Evolutionary conservation across 495 filamentous ascomycete species (phyloP).

Genomic region (Penicillium flavigenum): DNA sequence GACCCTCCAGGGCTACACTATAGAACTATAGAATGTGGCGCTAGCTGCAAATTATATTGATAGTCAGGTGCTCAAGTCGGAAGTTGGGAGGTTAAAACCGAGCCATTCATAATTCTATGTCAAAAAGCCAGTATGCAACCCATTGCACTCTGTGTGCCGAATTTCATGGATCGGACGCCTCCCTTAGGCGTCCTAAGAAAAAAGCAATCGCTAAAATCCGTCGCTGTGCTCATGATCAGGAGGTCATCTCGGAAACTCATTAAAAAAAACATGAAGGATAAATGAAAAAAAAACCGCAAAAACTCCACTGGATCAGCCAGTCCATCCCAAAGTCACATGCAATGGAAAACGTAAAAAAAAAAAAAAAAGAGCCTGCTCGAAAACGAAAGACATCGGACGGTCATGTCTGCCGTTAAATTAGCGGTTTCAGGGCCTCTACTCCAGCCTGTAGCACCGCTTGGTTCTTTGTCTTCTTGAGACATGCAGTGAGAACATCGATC

Average conservation of each 20-base stretch:
- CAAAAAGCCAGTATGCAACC: constrained; percentile 3
- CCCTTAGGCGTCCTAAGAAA: constrained; percentile 6
- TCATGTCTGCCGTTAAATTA: constrained; percentile 44
- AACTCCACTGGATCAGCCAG: constrained; percentile 9
- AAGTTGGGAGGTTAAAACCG: not conserved
- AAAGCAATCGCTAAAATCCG: constrained; percentile 18
- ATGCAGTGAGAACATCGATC: constrained; percentile 59
- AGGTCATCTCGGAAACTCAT: constrained; percentile 12
- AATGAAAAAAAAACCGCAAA: not conserved
- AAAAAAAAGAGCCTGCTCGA: not conserved
- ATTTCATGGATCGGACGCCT: not conserved
- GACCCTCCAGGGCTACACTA: not conserved
- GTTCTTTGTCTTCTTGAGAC: constrained; percentile 62
- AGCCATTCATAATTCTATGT: constrained; percentile 7
- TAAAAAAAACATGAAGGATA: constrained; percentile 9
- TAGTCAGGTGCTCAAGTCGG: constrained; percentile 1
- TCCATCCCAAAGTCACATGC: constrained; percentile 11
- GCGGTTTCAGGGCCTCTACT: constrained; percentile 59
- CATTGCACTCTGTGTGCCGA: not conserved
- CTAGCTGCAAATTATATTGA: not conserved
- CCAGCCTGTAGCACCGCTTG: constrained; percentile 63
- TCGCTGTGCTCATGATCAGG: constrained; percentile 16
- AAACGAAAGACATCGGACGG: constrained; percentile 13
- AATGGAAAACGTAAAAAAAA: constrained; percentile 1
- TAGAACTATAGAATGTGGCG: not conserved